phyloP scores from a whole-genome alignment of 2,329 filamentous ascomycete species.

The Clarireedia paspali region DNA sequence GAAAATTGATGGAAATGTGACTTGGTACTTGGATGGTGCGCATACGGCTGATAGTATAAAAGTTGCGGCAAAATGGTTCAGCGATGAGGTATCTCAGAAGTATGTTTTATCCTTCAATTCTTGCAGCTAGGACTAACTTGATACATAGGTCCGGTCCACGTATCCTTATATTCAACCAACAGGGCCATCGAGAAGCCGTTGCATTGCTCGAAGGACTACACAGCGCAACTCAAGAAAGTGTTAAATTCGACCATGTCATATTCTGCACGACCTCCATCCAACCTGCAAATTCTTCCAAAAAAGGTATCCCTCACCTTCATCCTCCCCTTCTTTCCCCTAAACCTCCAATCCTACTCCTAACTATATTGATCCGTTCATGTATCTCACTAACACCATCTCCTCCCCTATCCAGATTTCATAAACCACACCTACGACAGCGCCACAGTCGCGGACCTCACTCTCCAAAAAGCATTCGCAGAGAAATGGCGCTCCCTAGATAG shows the following conservation, averaged over 20 bases:
- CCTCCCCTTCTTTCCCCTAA: not conserved
- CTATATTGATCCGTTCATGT: not conserved
- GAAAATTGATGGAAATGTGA: slow-evolving; percentile 48
- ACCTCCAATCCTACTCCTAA: not conserved
- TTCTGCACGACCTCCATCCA: slow-evolving; percentile 69
- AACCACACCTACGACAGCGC: slow-evolving; percentile 37
- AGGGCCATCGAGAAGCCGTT: slow-evolving; percentile 38
- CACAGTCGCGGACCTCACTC: slow-evolving; percentile 44
- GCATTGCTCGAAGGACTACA: slow-evolving; percentile 45
- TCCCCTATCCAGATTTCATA: slow-evolving; percentile 41
- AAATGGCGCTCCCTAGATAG: slow-evolving; percentile 19
- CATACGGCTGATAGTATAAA: slow-evolving; percentile 88
- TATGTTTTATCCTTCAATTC: slow-evolving; percentile 4
- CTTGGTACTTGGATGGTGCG: slow-evolving; percentile 88
- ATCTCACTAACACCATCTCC: not conserved
- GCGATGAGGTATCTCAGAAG: slow-evolving; percentile 35
- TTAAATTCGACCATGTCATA: slow-evolving; percentile 62
- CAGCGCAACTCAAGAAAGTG: slow-evolving; percentile 34
- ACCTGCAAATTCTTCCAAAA: slow-evolving; percentile 44
- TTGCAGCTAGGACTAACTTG: not conserved
- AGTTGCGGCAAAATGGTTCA: slow-evolving; percentile 77
- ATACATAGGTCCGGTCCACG: slow-evolving; percentile 33
- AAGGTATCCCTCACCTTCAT: slow-evolving; percentile 24
- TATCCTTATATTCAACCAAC: slow-evolving; percentile 84
- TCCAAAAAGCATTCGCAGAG: slow-evolving; percentile 53